These are phyloP conservation scores for Hortiboletus flavorubellus DNA, from an alignment of 768 basidiomycete species.

Conservation along the genomic window DNA sequence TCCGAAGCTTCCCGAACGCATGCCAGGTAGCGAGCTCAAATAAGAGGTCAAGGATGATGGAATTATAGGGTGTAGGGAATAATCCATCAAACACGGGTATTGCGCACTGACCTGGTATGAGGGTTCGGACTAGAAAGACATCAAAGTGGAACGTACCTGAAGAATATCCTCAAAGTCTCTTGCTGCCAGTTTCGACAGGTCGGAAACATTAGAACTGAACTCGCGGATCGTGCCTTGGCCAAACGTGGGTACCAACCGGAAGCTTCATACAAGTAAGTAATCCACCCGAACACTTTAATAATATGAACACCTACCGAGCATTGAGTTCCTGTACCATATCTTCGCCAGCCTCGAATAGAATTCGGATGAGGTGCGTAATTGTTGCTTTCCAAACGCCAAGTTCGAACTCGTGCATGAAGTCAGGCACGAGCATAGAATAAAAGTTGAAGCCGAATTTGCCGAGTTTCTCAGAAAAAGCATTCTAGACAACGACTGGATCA, in stretches of 20 bases:
- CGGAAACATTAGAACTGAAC: neutral
- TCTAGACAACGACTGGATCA: conserved; percentile 13
- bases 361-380: neutral
- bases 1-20: neutral
- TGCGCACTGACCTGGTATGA: neutral
- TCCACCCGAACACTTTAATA: neutral
- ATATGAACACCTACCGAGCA: neutral
- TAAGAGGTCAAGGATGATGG: neutral
- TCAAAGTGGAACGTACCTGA: neutral
- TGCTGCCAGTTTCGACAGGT: neutral
- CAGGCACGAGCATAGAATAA: conserved; percentile 25
- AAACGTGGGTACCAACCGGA: neutral
- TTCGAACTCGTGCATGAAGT: conserved; percentile 15
- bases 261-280: neutral
- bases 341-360: neutral
- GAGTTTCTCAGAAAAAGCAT: conserved; percentile 30
- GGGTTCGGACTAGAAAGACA: neutral
- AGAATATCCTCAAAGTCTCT: neutral
- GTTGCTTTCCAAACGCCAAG: neutral
- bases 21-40: neutral
- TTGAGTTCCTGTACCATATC: neutral
- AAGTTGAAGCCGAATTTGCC: conserved; percentile 22
- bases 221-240: neutral
- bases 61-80: neutral
- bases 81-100: neutral